Conservation (phyloP, 805 yeast genomes). For the Yarrowia sp. region DNA sequence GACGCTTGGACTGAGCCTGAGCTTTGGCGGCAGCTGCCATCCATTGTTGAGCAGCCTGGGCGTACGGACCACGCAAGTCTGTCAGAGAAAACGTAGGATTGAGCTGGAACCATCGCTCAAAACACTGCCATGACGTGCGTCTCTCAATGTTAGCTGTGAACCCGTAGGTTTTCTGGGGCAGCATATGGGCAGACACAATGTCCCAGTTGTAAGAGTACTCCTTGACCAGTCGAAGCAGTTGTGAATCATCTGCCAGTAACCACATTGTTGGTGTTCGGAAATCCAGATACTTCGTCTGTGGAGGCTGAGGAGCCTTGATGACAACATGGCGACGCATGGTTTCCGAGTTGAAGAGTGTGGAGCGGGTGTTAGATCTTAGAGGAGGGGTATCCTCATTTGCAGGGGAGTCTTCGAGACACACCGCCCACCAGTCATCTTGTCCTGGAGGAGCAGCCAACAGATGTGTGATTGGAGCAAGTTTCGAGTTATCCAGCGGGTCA, state of each 20-base stretch:
- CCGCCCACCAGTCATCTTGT: constrained; percentile 35
- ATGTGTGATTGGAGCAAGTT: constrained; percentile 37
- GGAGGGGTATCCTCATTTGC: not conserved
- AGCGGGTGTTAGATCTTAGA: constrained; percentile 2
- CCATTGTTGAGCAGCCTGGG: constrained; percentile 85
- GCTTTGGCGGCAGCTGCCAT: constrained; percentile 84
- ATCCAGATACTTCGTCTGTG: constrained; percentile 73
- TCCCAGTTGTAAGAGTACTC: constrained; percentile 93
- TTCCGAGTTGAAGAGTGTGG: constrained; percentile 29
- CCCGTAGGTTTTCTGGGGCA: constrained; percentile 60
- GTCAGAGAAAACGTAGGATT: constrained; percentile 81
- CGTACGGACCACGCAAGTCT: constrained; percentile 84
- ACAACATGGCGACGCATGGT: constrained; percentile 31
- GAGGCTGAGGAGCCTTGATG: constrained; percentile 88
- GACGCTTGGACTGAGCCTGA: constrained; percentile 80
- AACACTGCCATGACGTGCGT: constrained; percentile 98
- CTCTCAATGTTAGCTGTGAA: constrained; percentile 88
- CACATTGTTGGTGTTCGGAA: constrained; percentile 89
- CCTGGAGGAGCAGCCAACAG: constrained; percentile 35
- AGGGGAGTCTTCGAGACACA: constrained; percentile 32
- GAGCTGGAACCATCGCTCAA: constrained; percentile 90
- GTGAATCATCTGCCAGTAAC: constrained; percentile 90
- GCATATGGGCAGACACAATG: constrained; percentile 75
- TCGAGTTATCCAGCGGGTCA: constrained; percentile 31
- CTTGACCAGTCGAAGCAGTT: constrained; percentile 72